phyloP scores from a whole-genome alignment of 2,329 filamentous ascomycete genomes.

The Akanthomyces dipterigenus region DNA sequence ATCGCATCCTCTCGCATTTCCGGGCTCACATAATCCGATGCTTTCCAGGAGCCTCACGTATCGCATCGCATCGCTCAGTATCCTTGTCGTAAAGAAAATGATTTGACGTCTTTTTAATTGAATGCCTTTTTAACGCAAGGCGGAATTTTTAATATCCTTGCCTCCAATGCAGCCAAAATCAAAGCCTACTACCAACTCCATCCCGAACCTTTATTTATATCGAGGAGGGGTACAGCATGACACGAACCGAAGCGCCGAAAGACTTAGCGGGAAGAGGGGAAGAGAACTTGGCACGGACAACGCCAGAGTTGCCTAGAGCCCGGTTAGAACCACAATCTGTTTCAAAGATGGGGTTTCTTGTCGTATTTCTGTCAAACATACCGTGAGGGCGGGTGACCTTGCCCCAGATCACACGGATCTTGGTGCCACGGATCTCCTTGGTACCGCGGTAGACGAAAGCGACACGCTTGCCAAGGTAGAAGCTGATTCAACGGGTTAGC shows the following conservation, averaged over 20 bases:
- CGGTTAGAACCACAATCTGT: constrained; percentile 11
- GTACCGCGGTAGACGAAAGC: constrained; percentile 97
- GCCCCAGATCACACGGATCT: constrained; percentile 99
- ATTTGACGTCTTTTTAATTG: constrained; percentile 46
- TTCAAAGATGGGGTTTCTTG: neutral
- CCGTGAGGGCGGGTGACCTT: constrained; percentile 95
- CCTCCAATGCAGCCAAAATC: constrained; percentile 54
- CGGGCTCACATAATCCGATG: neutral
- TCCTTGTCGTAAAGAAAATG: constrained; percentile 14
- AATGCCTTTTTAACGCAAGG: constrained; percentile 45
- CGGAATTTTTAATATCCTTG: constrained; percentile 46
- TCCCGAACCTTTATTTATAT: constrained; percentile 65
- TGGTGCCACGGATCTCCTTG: constrained; percentile 92
- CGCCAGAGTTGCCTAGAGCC: constrained; percentile 79
- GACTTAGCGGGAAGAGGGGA: constrained; percentile 92
- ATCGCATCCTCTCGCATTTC: neutral
- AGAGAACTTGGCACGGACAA: constrained; percentile 96
- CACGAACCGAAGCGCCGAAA: constrained; percentile 91
- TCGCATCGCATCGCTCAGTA: constrained; percentile 4
- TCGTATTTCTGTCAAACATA: constrained; percentile 33
- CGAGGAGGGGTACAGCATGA: constrained; percentile 97
- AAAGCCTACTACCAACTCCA: constrained; percentile 58
- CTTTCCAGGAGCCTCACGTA: constrained; percentile 5
- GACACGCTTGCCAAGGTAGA: constrained; percentile 98
- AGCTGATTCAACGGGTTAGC: constrained; percentile 41